Percentiles rank a stretch among this genome's conserved stretches.
These are phyloP conservation scores for Fremontodendron californicum DNA, from an alignment of 345 rosid species.

Conservation along the genomic window DNA sequence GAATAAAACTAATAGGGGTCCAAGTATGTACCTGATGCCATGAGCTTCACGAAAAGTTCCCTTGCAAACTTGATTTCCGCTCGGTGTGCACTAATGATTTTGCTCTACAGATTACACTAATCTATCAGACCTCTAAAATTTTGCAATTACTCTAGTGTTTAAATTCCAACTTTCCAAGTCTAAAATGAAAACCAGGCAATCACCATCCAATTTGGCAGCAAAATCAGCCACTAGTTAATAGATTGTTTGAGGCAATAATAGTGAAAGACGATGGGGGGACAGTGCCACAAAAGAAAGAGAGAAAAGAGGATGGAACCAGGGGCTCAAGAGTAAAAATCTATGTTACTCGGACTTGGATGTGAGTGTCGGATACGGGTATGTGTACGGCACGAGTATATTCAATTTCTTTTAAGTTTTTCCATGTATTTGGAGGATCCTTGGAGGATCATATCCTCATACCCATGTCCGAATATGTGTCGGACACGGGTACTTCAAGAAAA, in stretches of 20 bases:
- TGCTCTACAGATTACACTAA: slow-evolving; percentile 34
- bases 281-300: background rate
- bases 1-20: background rate
- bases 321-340: background rate
- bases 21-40: slow-evolving; percentile 34
- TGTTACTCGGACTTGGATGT: too few relatives aligned
- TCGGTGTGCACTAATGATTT: slow-evolving; percentile 35
- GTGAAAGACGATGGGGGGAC: background rate
- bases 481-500: too few relatives aligned
- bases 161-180: slow-evolving; percentile 9
- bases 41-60: slow-evolving; percentile 24
- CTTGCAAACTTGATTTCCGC: slow-evolving; percentile 38
- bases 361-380: too few relatives aligned
- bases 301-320: background rate
- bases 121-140: slow-evolving; percentile 19
- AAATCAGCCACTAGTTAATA: background rate
- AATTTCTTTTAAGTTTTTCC: too few relatives aligned
- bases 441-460: too few relatives aligned
- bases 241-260: background rate
- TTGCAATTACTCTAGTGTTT: background rate
- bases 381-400: too few relatives aligned
- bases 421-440: too few relatives aligned
- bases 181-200: background rate
- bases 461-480: too few relatives aligned
- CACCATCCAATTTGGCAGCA: background rate